phyloP scores from a whole-genome alignment of 2,329 filamentous ascomycete species.

The Stachybotrys elegans region DNA sequence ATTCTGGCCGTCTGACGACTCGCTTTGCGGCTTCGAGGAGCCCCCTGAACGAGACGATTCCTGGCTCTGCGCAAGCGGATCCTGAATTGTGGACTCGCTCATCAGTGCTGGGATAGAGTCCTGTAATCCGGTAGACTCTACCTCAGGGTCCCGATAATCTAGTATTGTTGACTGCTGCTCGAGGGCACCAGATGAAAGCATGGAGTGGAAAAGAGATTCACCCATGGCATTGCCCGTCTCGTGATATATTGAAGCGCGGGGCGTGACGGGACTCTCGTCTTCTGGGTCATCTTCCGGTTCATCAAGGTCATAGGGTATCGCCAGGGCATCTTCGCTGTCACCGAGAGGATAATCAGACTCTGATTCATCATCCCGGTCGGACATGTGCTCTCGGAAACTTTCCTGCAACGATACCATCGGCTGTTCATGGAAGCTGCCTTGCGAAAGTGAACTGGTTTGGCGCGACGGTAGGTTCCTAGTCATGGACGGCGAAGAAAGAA shows the following conservation, averaged over 20 bases:
- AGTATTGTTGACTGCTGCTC: conserved; percentile 12
- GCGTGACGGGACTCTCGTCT: conserved; percentile 40
- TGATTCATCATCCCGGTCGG: conserved; percentile 12
- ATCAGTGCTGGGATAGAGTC: background rate
- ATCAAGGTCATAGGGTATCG: conserved; percentile 50
- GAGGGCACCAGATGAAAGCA: conserved; percentile 10
- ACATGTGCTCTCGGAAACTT: conserved; percentile 18
- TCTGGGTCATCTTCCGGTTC: conserved; percentile 30
- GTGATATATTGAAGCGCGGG: conserved; percentile 45
- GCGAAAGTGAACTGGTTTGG: conserved; percentile 22
- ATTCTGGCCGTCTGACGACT: background rate
- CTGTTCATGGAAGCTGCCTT: conserved; percentile 19
- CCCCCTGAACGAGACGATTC: background rate
- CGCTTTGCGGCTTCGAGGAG: background rate
- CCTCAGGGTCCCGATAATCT: conserved; percentile 11
- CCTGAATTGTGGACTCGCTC: background rate
- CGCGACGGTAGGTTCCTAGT: conserved; percentile 29
- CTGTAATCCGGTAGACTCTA: background rate
- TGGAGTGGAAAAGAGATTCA: conserved; percentile 24
- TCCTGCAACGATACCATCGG: conserved; percentile 17
- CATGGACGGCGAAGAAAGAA: conserved; percentile 47
- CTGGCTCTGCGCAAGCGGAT: background rate
- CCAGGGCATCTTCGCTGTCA: conserved; percentile 52
- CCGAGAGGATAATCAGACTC: conserved; percentile 23
- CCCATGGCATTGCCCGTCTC: conserved; percentile 24